phyloP scores from a whole-genome alignment of 2,329 filamentous ascomycete species.

The Pseudohalonectria lignicola region DNA sequence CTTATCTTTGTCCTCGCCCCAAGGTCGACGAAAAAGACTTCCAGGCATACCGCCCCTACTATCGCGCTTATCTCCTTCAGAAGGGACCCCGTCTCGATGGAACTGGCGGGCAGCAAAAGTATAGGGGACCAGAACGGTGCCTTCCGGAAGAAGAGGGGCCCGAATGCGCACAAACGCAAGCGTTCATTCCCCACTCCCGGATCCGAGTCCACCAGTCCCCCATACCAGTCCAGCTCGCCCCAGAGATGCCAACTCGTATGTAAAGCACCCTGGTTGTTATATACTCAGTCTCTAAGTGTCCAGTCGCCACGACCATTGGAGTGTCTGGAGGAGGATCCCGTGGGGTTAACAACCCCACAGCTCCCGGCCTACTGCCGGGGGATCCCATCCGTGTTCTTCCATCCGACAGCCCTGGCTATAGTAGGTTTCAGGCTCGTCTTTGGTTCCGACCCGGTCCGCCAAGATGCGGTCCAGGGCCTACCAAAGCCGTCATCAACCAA shows the following conservation, averaged over 20 bases:
- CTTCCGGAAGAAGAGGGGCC: no score
- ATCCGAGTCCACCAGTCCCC: no score
- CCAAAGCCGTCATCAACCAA: no score
- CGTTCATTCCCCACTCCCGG: no score
- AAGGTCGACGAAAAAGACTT: background rate
- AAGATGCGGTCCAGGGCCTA: no score
- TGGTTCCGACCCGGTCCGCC: no score
- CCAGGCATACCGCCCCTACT: conserved; percentile 6
- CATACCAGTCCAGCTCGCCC: background rate
- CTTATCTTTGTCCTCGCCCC: background rate
- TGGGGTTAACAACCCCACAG: background rate
- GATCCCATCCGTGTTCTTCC: no score
- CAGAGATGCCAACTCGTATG: background rate
- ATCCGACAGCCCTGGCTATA: no score
- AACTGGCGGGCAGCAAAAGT: conserved; percentile 3
- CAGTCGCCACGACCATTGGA: conserved; percentile 2
- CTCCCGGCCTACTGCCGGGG: no score
- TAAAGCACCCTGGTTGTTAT: conserved; percentile 2
- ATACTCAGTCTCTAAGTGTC: background rate
- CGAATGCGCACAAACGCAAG: no score
- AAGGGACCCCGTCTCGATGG: conserved; percentile 6
- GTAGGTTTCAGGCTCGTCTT: no score
- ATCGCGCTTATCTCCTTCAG: conserved; percentile 8
- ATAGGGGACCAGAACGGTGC: no score
- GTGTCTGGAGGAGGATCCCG: background rate